Evolutionary conservation across 306 rosid genomes (phyloP), one percentile per base, ranked within the genome.

Genomic region (Malus sylvestris): DNA sequence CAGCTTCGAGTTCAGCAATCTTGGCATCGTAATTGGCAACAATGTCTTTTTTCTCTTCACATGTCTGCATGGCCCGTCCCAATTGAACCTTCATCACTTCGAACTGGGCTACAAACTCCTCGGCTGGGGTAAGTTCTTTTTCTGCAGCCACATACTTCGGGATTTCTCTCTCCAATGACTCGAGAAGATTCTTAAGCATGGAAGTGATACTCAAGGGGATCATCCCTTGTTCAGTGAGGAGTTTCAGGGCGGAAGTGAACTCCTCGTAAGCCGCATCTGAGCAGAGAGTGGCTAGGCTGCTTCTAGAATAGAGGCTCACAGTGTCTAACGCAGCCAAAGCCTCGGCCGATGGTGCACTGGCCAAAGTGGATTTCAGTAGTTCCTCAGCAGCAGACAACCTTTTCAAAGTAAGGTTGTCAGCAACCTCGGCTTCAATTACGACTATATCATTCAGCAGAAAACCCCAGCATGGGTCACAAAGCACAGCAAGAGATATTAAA

Each of bases 381-480:
- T 32, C 35, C 35, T 32, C 35, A 32, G 35, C 35, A 32, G 35
- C 35, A 4, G 6, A 32, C 35, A 4, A 32, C 35, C 35, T 32
- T 32, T 32, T 32, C 35, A 32, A 32, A 32, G 35, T 32, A 32
- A 4, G 35, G 35, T 32, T 32, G 35, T 32, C 35, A 32, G 35
- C 83, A 77, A 94, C 91, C 80, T 90, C 97, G 64, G 98, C 98
- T 84, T 94, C 96, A 81, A 94, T 77, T 32, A 91, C n/a, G 20
- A 93, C 89, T 35, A 84, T 85, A 67, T 91, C 98, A 46, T 90
- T 87, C 75, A 90, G 86, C 65, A 94, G 82, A 84, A 89, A 94
- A 10, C 98, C 97, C 80, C 91, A 82, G 75, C 76, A 29, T 33
- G 98, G 88, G 71, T 91, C 98, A 80, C 85, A 90, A 72, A 94